Percentiles rank a stretch among this genome's conserved stretches.
These are phyloP conservation scores for Fusarium sp. DNA, from an alignment of 2,329 filamentous ascomycete genomes.

Conservation along the genomic window DNA sequence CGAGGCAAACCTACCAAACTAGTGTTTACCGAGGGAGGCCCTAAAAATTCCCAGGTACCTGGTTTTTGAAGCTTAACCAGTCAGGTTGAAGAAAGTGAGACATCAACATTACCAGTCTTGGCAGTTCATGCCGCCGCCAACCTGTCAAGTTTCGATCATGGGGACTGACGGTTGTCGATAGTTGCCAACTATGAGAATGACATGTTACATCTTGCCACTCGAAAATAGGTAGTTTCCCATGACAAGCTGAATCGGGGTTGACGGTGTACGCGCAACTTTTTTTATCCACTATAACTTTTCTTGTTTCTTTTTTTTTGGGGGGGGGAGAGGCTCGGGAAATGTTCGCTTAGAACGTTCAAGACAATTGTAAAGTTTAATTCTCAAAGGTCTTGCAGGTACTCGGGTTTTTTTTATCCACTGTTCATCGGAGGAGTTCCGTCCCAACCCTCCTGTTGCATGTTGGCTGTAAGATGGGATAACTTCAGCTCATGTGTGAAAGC, in stretches of 20 bases:
- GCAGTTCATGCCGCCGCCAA: not conserved
- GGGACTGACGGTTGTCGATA: not conserved
- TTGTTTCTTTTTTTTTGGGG: not conserved
- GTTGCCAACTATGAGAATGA: not conserved
- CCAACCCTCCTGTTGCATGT: not conserved
- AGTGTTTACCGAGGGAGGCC: not conserved
- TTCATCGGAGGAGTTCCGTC: not conserved
- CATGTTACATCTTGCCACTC: not conserved
- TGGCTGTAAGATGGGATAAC: not conserved
- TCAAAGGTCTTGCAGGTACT: not conserved
- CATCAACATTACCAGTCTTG: not conserved
- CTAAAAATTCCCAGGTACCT: not conserved
- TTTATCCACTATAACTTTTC: not conserved
- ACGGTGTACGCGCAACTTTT: not conserved
- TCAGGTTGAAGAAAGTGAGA: not conserved
- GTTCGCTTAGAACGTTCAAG: not conserved
- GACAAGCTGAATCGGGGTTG: not conserved
- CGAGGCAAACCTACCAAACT: not conserved
- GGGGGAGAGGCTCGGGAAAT: not conserved
- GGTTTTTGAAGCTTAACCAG: not conserved
- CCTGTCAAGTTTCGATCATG: not conserved
- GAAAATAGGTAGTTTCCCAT: not conserved
- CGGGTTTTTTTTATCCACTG: not conserved
- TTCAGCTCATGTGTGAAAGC: conserved; percentile 1
- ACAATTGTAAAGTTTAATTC: not conserved